Evolutionary conservation across 1,139 yeast genomes (phyloP).

Genomic region (Arxiozyma slooffiae): DNA sequence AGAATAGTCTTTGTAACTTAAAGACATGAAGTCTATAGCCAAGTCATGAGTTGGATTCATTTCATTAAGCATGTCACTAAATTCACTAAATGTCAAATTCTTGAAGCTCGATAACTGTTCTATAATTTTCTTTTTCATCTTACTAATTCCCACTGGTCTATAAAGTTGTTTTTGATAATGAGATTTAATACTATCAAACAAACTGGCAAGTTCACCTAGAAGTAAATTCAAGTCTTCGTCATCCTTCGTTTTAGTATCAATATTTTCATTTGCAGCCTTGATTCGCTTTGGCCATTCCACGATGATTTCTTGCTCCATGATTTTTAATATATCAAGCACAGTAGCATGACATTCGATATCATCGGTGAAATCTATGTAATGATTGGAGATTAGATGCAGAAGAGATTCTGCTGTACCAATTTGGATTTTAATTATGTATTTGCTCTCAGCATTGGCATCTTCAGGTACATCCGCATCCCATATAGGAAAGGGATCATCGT

Average conservation of each 20-base stretch:
- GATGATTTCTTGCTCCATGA: slow-evolving; percentile 57
- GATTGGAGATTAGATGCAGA: slow-evolving; percentile 59
- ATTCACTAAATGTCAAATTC: slow-evolving; percentile 14
- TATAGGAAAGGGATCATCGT: slow-evolving; percentile 25
- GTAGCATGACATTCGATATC: slow-evolving; percentile 52
- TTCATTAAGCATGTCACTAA: slow-evolving; percentile 11
- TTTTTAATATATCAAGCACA: slow-evolving; percentile 57
- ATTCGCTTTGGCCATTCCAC: slow-evolving; percentile 56
- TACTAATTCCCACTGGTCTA: slow-evolving; percentile 47
- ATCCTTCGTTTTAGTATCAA: slow-evolving; percentile 19
- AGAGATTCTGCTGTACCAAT: slow-evolving; percentile 74
- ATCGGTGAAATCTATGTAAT: slow-evolving; percentile 66
- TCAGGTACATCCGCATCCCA: slow-evolving; percentile 38
- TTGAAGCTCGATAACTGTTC: slow-evolving; percentile 14
- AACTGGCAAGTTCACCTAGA: slow-evolving; percentile 42
- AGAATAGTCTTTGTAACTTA: slow-evolving; percentile 34
- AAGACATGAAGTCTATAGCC: slow-evolving; percentile 31
- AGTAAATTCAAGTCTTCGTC: slow-evolving; percentile 30
- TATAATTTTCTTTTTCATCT: slow-evolving; percentile 15
- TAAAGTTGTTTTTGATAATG: slow-evolving; percentile 70
- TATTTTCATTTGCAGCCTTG: slow-evolving; percentile 7
- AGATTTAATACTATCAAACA: slow-evolving; percentile 62
- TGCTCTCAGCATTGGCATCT: slow-evolving; percentile 31
- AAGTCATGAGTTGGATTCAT: slow-evolving; percentile 16
- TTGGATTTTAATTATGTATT: slow-evolving; percentile 60